Evolutionary conservation across 2,329 filamentous ascomycete species (phyloP).

Genomic region (Penicillium decumbens): DNA sequence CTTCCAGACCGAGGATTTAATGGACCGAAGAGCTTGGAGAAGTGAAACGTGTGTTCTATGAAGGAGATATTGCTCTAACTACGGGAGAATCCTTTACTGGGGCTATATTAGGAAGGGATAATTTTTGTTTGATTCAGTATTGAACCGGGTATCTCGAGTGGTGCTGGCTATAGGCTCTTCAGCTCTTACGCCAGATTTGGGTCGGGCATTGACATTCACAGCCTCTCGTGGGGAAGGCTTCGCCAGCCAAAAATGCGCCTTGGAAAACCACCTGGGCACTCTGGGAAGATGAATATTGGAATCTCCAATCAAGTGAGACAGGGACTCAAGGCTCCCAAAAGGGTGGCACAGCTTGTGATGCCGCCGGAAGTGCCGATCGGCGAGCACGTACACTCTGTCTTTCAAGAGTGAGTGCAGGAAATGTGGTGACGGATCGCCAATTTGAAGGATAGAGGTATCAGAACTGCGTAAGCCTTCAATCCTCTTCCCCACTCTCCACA

Average conservation of each 20-base stretch:
- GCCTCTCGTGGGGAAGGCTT: neutral
- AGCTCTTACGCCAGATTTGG: neutral
- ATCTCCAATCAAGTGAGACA: neutral
- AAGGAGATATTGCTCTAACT: too few species aligned
- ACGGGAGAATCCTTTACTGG: neutral
- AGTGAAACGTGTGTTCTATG: neutral
- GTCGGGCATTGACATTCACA: slow-evolving; percentile 3
- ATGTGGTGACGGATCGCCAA: slow-evolving; percentile 5
- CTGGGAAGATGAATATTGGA: neutral
- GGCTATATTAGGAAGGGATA: neutral
- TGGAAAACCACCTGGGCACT: neutral
- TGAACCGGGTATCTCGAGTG: neutral
- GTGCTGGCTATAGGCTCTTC: neutral
- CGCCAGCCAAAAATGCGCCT: neutral
- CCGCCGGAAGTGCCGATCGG: slow-evolving; percentile 4
- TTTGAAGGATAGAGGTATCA: neutral
- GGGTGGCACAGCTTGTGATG: slow-evolving; percentile 5
- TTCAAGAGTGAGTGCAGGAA: slow-evolving; percentile 3
- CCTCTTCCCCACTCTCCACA: slow-evolving; percentile 41
- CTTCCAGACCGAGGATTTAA: neutral
- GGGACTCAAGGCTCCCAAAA: neutral
- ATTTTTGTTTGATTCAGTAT: neutral
- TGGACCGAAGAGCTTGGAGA: neutral
- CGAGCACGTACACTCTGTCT: slow-evolving; percentile 5
- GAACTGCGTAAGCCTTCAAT: slow-evolving; percentile 21